Evolutionary conservation across 257 asterid genomes (phyloP).

Genomic region (Plectranthus barbatus): DNA sequence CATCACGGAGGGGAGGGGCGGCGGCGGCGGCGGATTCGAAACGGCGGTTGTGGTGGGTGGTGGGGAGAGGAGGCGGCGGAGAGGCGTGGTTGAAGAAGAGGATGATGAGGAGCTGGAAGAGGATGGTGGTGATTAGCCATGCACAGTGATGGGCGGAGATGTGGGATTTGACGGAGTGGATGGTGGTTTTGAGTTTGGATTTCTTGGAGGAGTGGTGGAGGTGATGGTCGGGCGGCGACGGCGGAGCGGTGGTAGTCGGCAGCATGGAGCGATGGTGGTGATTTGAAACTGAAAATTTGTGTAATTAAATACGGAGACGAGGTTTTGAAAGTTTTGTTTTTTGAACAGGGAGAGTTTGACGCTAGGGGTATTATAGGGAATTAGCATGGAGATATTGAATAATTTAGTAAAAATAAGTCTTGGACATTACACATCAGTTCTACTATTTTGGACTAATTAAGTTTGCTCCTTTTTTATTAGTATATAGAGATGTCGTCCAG

Average conservation of each 20-base stretch:
- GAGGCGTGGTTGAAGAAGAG: slow-evolving; percentile 24
- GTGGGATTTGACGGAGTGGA: slow-evolving; percentile 26
- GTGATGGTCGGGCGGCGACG: slow-evolving; percentile 17
- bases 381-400: not conserved
- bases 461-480: not conserved
- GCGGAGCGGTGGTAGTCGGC: not conserved
- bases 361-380: slow-evolving; percentile 9
- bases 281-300: not conserved
- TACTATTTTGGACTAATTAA: not conserved
- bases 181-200: slow-evolving; percentile 19
- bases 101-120: slow-evolving; percentile 30
- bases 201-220: slow-evolving; percentile 7
- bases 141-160: slow-evolving; percentile 27
- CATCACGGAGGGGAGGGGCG: not conserved
- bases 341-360: not conserved
- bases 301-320: not conserved
- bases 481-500: too few relatives aligned
- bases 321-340: not conserved
- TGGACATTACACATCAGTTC: not conserved
- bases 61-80: slow-evolving; percentile 14
- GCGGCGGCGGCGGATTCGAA: slow-evolving; percentile 7
- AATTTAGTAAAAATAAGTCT: not conserved
- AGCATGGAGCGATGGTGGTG: slow-evolving; percentile 17
- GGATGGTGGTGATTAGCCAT: slow-evolving; percentile 29
- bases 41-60: slow-evolving; percentile 9